Evolutionary conservation across 192 early-diverging fungal species (phyloP).

Genomic region (Oehlia diaphana): DNA sequence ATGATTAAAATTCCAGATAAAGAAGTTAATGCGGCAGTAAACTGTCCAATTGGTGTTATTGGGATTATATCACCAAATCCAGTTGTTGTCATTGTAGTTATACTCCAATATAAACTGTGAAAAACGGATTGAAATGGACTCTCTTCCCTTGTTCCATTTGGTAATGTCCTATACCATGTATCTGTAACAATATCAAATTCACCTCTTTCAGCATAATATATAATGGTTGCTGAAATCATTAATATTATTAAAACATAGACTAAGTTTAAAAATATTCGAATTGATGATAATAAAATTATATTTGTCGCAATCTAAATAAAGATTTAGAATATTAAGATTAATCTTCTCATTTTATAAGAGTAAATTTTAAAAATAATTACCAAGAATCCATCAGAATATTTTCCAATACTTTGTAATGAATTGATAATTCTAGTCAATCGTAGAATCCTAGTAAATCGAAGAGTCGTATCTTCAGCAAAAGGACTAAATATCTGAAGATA

Average conservation of each 20-base stretch:
- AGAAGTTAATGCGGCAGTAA: slow-evolving; percentile 39
- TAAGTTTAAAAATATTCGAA: not conserved
- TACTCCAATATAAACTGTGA: slow-evolving; percentile 50
- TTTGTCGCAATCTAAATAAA: not conserved
- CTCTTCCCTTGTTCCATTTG: slow-evolving; percentile 19
- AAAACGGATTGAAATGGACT: slow-evolving; percentile 53
- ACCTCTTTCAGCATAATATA: not conserved
- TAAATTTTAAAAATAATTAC: not conserved
- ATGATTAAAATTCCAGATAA: slow-evolving; percentile 52
- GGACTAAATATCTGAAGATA: not conserved
- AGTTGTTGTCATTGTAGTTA: slow-evolving; percentile 54
- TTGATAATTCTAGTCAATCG: slow-evolving; percentile 8
- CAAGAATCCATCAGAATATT: slow-evolving; percentile 20
- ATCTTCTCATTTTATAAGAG: not conserved
- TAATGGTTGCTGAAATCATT: not conserved
- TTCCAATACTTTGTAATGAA: slow-evolving; percentile 7
- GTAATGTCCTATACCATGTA: not conserved
- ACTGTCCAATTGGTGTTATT: slow-evolving; percentile 31
- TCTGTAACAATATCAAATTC: not conserved
- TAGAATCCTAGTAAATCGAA: slow-evolving; percentile 21
- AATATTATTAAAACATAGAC: not conserved
- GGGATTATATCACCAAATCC: slow-evolving; percentile 55
- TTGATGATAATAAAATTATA: not conserved
- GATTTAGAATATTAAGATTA: no score
- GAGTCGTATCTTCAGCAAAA: not conserved